phyloP scores from a whole-genome alignment of 441 rosid genomes.

The Gossypium laxum region DNA sequence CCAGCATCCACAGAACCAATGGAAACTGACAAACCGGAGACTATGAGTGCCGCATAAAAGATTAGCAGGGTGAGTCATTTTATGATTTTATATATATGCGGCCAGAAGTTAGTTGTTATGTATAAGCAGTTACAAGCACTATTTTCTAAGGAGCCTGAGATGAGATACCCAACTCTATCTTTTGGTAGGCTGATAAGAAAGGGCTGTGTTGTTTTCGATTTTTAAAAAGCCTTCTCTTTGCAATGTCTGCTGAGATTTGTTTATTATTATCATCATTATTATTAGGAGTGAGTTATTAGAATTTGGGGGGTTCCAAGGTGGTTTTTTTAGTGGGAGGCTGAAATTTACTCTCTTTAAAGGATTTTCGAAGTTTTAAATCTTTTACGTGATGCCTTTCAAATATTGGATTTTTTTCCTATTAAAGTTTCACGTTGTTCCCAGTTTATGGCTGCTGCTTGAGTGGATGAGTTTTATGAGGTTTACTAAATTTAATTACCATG shows the following conservation, averaged over 20 bases:
- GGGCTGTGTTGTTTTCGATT: conserved; percentile 1
- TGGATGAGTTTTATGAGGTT: no score
- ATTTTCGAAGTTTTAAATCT: not conserved
- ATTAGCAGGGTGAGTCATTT: not conserved
- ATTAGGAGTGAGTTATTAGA: conserved; percentile 21
- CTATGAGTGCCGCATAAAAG: conserved; percentile 21
- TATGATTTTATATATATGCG: not conserved
- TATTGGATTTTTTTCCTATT: no score
- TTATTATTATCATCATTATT: not conserved
- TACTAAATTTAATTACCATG: no score
- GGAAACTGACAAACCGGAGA: conserved; percentile 58
- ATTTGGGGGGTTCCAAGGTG: conserved; percentile 16
- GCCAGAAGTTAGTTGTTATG: conserved; percentile 6
- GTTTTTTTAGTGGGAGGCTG: not conserved
- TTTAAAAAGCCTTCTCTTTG: conserved; percentile 17
- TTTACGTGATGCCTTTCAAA: not conserved
- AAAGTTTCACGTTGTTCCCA: no score
- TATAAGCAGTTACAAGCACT: conserved; percentile 9
- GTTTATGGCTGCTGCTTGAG: no score
- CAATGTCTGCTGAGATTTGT: conserved; percentile 16
- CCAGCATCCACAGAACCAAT: conserved; percentile 47
- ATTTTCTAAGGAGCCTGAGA: not conserved
- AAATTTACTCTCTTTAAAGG: not conserved
- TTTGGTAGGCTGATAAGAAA: conserved; percentile 1
- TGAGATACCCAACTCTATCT: not conserved